Percentiles rank a stretch among this genome's conserved stretches.
These are phyloP conservation scores for Malus sieversii DNA, from an alignment of 306 rosid genomes.

Conservation along the genomic window DNA sequence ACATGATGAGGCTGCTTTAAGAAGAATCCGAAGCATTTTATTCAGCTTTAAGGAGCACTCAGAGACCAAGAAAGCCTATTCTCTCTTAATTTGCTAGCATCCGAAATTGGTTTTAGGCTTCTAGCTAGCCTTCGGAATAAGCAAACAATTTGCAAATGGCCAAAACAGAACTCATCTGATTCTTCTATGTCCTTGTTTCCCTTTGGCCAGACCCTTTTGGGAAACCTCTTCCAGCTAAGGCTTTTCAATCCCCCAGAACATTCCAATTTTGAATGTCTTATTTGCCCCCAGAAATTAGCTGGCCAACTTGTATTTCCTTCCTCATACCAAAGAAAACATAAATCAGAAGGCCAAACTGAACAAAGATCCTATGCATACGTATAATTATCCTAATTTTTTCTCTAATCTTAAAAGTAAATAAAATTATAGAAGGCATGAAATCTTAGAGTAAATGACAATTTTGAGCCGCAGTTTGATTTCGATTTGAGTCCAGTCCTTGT, in stretches of 20 bases:
- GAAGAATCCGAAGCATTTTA: slow-evolving; percentile 62
- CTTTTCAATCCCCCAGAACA: slow-evolving; percentile 36
- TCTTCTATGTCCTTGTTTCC: slow-evolving; percentile 27
- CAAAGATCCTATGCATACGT: too few species aligned
- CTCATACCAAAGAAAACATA: background rate
- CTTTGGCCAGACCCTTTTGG: slow-evolving; percentile 35
- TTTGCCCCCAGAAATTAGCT: slow-evolving; percentile 20
- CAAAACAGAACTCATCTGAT: slow-evolving; percentile 22
- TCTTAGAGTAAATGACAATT: too few species aligned
- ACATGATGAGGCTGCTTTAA: slow-evolving; percentile 10
- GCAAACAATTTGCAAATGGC: slow-evolving; percentile 35
- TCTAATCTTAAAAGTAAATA: too few species aligned
- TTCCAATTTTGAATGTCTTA: slow-evolving; percentile 31
- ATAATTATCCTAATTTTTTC: too few species aligned
- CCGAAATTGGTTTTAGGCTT: slow-evolving; percentile 14
- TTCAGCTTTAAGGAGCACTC: slow-evolving; percentile 34
- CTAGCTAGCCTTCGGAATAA: slow-evolving; percentile 17
- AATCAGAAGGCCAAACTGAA: background rate
- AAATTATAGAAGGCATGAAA: too few species aligned
- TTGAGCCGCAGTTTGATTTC: too few species aligned
- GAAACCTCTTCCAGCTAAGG: slow-evolving; percentile 34
- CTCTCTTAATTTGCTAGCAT: slow-evolving; percentile 1
- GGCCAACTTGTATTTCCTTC: background rate
- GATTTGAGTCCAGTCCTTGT: too few species aligned
- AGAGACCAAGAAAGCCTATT: slow-evolving; percentile 29